Evolutionary conservation across 2,329 filamentous ascomycete species (phyloP), one percentile per base, ranked within the genome.

Genomic region (Colletotrichum kahawae): DNA sequence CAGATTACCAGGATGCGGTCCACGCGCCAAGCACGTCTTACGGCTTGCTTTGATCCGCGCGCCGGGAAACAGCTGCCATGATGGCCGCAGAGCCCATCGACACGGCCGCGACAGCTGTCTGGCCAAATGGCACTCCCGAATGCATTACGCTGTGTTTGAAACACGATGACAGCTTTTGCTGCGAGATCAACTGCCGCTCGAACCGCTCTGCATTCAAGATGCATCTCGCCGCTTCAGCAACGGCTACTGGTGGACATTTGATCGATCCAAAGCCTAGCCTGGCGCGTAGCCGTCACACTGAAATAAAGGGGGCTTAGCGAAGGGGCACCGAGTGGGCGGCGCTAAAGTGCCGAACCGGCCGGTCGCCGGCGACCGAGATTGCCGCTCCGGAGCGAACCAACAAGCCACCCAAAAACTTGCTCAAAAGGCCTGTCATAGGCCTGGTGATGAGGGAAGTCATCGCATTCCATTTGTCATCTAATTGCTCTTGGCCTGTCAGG

Each of bases 291-390:
- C 27, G 14, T 59, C 8, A 3, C 21, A 63, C 27, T 60, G 59
- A 65, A 60, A 60, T 70, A 34, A 34, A 69, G 48, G 67, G 70
- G 67, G 59, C 29, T 65, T 48, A 64, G 66, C 66, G 66, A 69
- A 65, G 59, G 43, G 65, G 70, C 16, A 16, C 27, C 16, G 48
- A 34, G 71, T 59, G 66, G 65, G 66, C 33, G 10, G 21, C 66
- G 71, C 59, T 73, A 73, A 43, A 70, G 59, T 64, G 66, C 64
- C 70, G 70, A n/a, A 18, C 34, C 48, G 16, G 31, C 60, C 68
- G 51, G 34, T 29, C 54, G 54, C 54, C 66, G 51, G 34, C 33
- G 66, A 34, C 54, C 66, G 54, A 68, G 27, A 43, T 68, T 48
- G 66, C 33, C 34, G 27, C 16, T 14, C 51, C 65, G 51, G 51